These are phyloP conservation scores for Hygrocybe coccinea DNA, from an alignment of 768 basidiomycete genomes.

Conservation along the genomic window DNA sequence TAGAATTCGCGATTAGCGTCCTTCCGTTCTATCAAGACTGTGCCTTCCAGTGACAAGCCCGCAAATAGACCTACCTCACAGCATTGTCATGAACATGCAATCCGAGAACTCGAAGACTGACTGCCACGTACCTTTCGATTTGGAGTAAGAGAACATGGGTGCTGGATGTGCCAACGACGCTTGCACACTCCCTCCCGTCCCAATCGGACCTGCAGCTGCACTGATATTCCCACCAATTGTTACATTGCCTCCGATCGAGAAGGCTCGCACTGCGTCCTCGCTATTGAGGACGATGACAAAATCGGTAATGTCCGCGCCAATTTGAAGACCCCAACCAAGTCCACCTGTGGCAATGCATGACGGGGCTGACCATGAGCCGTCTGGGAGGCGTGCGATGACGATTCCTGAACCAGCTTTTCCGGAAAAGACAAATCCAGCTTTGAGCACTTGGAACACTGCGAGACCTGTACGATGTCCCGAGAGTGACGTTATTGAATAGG, in stretches of 20 bases:
- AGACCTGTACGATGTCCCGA: constrained; percentile 54
- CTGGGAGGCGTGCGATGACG: constrained; percentile 86
- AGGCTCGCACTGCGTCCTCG: constrained; percentile 92
- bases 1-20: constrained; percentile 97
- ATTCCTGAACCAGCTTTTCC: constrained; percentile 92
- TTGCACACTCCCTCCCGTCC: constrained; percentile 88
- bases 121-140: constrained; percentile 69
- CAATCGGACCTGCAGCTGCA: constrained; percentile 87
- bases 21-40: constrained; percentile 88
- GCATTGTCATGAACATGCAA: not conserved
- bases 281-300: constrained; percentile 97
- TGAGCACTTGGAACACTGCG: constrained; percentile 90
- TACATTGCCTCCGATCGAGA: constrained; percentile 92
- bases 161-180: constrained; percentile 86
- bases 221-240: constrained; percentile 89
- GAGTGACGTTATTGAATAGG: not conserved
- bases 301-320: constrained; percentile 91
- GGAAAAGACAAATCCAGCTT: constrained; percentile 92
- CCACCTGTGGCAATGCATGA: constrained; percentile 96
- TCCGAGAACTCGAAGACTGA: constrained; percentile 22
- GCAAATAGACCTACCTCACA: constrained; percentile 80
- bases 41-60: constrained; percentile 91
- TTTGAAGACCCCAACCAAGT: constrained; percentile 91
- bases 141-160: constrained; percentile 96
- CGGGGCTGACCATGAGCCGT: constrained; percentile 96